Percentiles rank a stretch among this genome's conserved stretches.
phyloP scores from a whole-genome alignment of 2,329 filamentous ascomycete genomes.

The Pseudonectria foliicola region DNA sequence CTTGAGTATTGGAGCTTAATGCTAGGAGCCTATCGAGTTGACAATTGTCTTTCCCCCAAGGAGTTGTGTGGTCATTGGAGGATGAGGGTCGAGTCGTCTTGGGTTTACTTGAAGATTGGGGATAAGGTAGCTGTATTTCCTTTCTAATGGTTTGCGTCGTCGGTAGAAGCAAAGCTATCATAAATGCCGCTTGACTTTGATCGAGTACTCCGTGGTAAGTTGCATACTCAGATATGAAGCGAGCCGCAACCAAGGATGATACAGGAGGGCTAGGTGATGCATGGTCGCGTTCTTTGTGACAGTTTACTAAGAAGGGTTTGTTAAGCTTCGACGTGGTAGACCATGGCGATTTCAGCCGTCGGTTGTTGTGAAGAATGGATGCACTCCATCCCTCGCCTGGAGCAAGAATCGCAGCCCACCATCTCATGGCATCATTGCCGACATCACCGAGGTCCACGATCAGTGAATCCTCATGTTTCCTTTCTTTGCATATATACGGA shows the following conservation, averaged over 20 bases:
- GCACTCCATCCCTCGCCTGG: slow-evolving; percentile 8
- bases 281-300: not conserved
- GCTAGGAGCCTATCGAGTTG: slow-evolving; percentile 5
- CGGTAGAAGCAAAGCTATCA: slow-evolving; percentile 2
- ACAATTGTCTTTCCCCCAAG: not conserved
- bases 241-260: slow-evolving; percentile 1
- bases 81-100: not conserved
- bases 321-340: slow-evolving; percentile 2
- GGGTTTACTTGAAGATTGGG: not conserved
- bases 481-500: not conserved
- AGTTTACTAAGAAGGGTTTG: not conserved
- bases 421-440: slow-evolving; percentile 2
- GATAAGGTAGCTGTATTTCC: slow-evolving; percentile 1
- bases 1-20: slow-evolving; percentile 1
- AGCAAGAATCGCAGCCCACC: slow-evolving; percentile 8
- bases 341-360: slow-evolving; percentile 6
- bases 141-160: slow-evolving; percentile 2
- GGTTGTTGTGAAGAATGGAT: slow-evolving; percentile 3
- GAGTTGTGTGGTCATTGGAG: not conserved
- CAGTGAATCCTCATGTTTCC: not conserved
- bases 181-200: slow-evolving; percentile 2
- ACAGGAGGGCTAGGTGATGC: not conserved
- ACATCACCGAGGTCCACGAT: slow-evolving; percentile 2
- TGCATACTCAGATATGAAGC: slow-evolving; percentile 3
- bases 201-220: not conserved